These are phyloP conservation scores for Aspergillus heteromorphus DNA, from an alignment of 495 filamentous ascomycete species.

Conservation along the genomic window DNA sequence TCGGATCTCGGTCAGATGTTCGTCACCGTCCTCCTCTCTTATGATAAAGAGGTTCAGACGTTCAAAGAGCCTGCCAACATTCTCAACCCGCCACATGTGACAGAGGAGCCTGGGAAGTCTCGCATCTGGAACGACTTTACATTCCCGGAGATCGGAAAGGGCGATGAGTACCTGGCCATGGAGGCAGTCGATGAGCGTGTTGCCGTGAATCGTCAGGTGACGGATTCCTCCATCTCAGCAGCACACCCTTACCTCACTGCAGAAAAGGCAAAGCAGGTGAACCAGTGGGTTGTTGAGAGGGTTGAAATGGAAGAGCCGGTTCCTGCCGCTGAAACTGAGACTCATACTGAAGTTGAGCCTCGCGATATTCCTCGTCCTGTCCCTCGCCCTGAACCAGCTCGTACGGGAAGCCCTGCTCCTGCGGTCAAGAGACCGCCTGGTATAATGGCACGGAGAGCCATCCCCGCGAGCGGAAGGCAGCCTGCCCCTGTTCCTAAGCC, in stretches of 20 bases:
- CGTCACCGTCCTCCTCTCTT: conserved; percentile 10
- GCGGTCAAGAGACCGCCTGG: conserved; percentile 12
- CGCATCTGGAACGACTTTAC: conserved; percentile 22
- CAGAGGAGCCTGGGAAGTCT: conserved; percentile 8
- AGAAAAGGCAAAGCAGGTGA: conserved; percentile 23
- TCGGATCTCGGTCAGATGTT: conserved; percentile 13
- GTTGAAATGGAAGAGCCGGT: conserved; percentile 3
- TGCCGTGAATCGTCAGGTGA: neutral
- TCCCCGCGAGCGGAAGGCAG: neutral
- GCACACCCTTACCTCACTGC: conserved; percentile 15
- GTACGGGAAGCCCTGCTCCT: neutral
- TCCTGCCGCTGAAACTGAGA: neutral
- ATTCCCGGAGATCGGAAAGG: conserved; percentile 19
- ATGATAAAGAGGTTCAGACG: conserved; percentile 9
- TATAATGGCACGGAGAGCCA: conserved; percentile 13
- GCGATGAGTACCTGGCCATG: conserved; percentile 10
- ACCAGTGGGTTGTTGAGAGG: conserved; percentile 20
- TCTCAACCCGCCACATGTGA: conserved; percentile 6
- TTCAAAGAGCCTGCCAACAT: conserved; percentile 11
- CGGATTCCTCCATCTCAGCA: conserved; percentile 1
- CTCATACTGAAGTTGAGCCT: neutral
- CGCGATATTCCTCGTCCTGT: neutral
- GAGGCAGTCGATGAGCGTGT: conserved; percentile 5
- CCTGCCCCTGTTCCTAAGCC: neutral
- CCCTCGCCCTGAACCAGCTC: neutral